Conservation (phyloP, 495 filamentous ascomycete species). For the Aspergillus cristatus region DNA sequence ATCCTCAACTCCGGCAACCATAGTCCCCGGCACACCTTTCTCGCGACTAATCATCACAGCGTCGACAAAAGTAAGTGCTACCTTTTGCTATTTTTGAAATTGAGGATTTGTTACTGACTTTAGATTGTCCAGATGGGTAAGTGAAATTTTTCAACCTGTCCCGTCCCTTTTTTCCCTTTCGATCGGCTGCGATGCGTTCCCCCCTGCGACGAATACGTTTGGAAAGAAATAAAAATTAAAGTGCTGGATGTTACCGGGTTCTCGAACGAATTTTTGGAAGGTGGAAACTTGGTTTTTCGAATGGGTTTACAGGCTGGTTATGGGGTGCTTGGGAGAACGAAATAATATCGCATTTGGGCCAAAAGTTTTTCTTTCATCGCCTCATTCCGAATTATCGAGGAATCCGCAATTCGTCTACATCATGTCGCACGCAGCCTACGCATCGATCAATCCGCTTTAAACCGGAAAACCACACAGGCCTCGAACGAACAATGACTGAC, state of each 20-base stretch:
- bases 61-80: constrained; percentile 46
- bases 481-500: constrained; percentile 22
- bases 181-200: constrained; percentile 23
- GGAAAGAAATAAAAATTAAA: too few relatives aligned
- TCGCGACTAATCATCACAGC: constrained; percentile 45
- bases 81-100: constrained; percentile 6
- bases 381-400: background rate
- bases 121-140: constrained; percentile 44
- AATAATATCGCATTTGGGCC: too few relatives aligned
- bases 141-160: constrained; percentile 18
- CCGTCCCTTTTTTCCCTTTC: constrained; percentile 17
- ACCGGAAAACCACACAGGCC: constrained; percentile 4
- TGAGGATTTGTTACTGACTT: constrained; percentile 21
- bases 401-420: background rate
- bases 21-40: constrained; percentile 27
- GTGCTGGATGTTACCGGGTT: too few relatives aligned
- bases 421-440: constrained; percentile 7
- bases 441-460: constrained; percentile 14
- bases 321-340: too few relatives aligned
- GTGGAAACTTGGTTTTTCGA: too few relatives aligned
- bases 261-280: too few relatives aligned
- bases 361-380: too few relatives aligned
- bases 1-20: constrained; percentile 34
- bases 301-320: too few relatives aligned
- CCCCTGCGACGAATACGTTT: too few relatives aligned